Conservation (phyloP, 441 rosid genomes). For the Eruca vesicaria region DNA sequence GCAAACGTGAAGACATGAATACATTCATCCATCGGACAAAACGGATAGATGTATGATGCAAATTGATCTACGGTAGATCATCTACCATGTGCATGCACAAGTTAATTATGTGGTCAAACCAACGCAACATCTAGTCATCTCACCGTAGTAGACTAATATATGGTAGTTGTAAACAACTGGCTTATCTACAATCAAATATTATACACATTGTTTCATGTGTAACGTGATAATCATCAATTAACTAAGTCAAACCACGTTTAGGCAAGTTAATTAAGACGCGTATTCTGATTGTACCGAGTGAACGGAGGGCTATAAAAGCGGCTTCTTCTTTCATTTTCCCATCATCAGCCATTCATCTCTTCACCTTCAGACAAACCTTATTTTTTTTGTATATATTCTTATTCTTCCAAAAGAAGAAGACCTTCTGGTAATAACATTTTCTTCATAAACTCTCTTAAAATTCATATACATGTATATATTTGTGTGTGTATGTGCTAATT, state of each 20-base stretch:
- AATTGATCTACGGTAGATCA: background rate
- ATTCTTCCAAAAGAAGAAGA: background rate
- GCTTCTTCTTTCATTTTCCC: background rate
- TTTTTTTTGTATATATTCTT: background rate
- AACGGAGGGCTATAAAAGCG: constrained; percentile 25
- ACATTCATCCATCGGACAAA: background rate
- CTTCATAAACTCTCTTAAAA: background rate
- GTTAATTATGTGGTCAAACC: background rate
- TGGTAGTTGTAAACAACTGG: background rate
- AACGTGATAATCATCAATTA: background rate
- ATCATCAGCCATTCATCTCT: constrained; percentile 8
- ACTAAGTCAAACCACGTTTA: background rate
- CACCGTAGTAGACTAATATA: background rate
- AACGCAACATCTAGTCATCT: constrained; percentile 27
- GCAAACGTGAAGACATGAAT: constrained; percentile 11
- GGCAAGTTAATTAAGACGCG: background rate
- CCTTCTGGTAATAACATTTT: constrained; percentile 18
- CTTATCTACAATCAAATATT: background rate
- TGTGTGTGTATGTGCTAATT: background rate
- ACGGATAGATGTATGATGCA: background rate
- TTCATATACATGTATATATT: background rate
- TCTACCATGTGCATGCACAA: constrained; percentile 13
- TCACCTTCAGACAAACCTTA: constrained; percentile 11
- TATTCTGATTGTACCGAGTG: background rate
- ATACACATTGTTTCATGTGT: background rate